A percentile compares a stretch with the other conserved stretches of the same genome.
These are phyloP conservation scores for Boletus vermiculosoides DNA, from an alignment of 768 basidiomycete genomes.

Conservation along the genomic window DNA sequence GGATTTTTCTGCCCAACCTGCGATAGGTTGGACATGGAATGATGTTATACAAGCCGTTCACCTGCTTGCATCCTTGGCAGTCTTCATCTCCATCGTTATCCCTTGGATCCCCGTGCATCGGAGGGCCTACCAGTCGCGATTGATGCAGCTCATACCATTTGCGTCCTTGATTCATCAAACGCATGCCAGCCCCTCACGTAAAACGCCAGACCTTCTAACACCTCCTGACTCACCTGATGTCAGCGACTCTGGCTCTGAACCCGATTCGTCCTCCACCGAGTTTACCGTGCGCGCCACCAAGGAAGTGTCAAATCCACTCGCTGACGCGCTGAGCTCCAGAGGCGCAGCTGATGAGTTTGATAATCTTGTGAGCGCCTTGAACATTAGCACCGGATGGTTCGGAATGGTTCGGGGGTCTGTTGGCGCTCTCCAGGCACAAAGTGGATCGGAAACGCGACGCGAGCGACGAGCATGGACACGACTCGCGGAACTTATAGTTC, in stretches of 20 bases:
- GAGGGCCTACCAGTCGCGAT: constrained; percentile 20
- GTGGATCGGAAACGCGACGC: constrained; percentile 25
- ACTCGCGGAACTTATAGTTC: constrained; percentile 46
- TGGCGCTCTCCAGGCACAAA: background rate
- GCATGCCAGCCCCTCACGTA: background rate
- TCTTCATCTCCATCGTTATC: constrained; percentile 57
- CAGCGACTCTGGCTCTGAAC: constrained; percentile 29
- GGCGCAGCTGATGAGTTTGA: constrained; percentile 40
- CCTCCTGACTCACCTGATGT: constrained; percentile 27
- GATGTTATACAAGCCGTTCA: constrained; percentile 65
- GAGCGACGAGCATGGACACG: constrained; percentile 52
- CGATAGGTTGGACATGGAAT: constrained; percentile 43
- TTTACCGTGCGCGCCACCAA: constrained; percentile 22
- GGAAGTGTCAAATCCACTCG: constrained; percentile 15
- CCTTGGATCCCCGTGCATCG: constrained; percentile 40
- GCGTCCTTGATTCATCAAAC: constrained; percentile 9
- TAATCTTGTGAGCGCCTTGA: constrained; percentile 39
- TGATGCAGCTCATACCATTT: constrained; percentile 31
- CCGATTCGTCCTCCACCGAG: constrained; percentile 32
- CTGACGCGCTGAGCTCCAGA: constrained; percentile 34
- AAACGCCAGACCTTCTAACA: constrained; percentile 24
- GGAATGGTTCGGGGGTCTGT: constrained; percentile 35
- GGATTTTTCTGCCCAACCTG: constrained; percentile 17
- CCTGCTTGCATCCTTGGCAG: constrained; percentile 59
- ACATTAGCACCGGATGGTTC: constrained; percentile 37